Base-by-base conservation (phyloP, 495 filamentous ascomycete species). In the Parmelia sp. region DNA sequence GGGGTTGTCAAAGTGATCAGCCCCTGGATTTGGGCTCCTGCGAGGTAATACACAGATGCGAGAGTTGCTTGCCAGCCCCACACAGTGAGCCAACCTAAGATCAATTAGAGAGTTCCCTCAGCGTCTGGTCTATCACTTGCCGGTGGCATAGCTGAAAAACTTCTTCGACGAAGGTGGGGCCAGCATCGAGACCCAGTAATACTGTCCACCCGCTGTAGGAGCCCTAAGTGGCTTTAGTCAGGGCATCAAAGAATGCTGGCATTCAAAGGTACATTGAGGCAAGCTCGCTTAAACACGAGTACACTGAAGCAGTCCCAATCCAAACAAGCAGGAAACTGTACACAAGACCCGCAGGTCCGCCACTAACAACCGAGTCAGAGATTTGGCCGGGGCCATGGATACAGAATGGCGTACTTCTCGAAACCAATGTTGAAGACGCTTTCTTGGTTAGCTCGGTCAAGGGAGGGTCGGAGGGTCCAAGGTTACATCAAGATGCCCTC, bases 251-350 rank as follows among this genome's bases (percentile, higher is more conserved):
- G 14, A 19, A 31, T 11, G 5, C 1, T 19, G 35, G 15, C 21
- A 23, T 21, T 23, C 6, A 21, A 19, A 42, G n/a, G 21, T 21
- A 57, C 76, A 79, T 78, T 9, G 77, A 79, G 8, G 69, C 77
- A 66, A 78, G 57, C 25, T 79, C 76, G 2, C 75, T 74, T 8
- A 79, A 65, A 15, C 74, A 57, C n/a, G 65, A 70, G 62, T 74
- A 78, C 25, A 66, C 69, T 19, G 69, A 68, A 12, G 70, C 69
- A 15, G 72, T 71, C 21, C 76, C 75, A 14, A 70, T 55, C 80
- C 80, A 84, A 12, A 72, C 75, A 63, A 83, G 75, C 15, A 84
- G 45, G 60, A 76, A 83, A 9, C 73, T 73, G 72, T 82, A 84
- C 2, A 84, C 71, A 0, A 83, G 77, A 29, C 79, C 81, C 0